Evolutionary conservation across 1,139 yeast species (phyloP).

Genomic region (Fermentozyma sake): DNA sequence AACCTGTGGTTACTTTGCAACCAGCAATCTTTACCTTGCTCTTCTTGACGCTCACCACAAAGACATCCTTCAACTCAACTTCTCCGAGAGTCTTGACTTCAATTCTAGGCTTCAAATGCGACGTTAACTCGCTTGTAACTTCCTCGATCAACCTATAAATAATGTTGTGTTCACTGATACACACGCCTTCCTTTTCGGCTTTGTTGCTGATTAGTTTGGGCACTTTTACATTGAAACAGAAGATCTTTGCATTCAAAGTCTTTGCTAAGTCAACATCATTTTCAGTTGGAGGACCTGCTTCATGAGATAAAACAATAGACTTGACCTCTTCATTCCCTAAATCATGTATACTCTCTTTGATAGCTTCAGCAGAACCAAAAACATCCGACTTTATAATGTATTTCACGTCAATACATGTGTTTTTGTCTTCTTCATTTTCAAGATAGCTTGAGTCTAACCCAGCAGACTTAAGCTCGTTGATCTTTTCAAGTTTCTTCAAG

Average conservation of each 20-base stretch:
- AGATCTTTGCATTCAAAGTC: slow-evolving; percentile 64
- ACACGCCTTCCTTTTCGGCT: slow-evolving; percentile 60
- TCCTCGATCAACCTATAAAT: slow-evolving; percentile 86
- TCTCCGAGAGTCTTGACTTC: slow-evolving; percentile 69
- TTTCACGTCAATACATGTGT: slow-evolving; percentile 34
- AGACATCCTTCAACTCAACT: slow-evolving; percentile 66
- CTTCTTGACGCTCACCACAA: slow-evolving; percentile 55
- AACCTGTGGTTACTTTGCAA: slow-evolving; percentile 74
- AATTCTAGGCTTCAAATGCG: slow-evolving; percentile 59
- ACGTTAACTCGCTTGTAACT: slow-evolving; percentile 63
- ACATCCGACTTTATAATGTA: slow-evolving; percentile 89
- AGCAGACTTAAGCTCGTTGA: slow-evolving; percentile 51
- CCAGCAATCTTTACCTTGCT: slow-evolving; percentile 72
- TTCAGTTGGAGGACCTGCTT: slow-evolving; percentile 85
- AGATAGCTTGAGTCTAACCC: slow-evolving; percentile 49
- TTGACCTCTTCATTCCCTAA: slow-evolving; percentile 84
- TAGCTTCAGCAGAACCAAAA: slow-evolving; percentile 62
- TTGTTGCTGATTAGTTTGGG: slow-evolving; percentile 60
- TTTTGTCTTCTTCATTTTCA: slow-evolving; percentile 25
- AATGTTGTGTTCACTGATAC: slow-evolving; percentile 64
- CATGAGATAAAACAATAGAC: slow-evolving; percentile 62
- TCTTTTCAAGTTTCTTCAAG: slow-evolving; percentile 46
- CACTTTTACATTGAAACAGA: slow-evolving; percentile 73
- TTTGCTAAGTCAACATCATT: slow-evolving; percentile 80
- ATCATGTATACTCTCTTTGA: slow-evolving; percentile 68